A percentile compares a stretch with the other conserved stretches of the same genome.
These are phyloP conservation scores for Globisporangium mamillatum DNA, from an alignment of 352 stramenopile species.

Conservation along the genomic window DNA sequence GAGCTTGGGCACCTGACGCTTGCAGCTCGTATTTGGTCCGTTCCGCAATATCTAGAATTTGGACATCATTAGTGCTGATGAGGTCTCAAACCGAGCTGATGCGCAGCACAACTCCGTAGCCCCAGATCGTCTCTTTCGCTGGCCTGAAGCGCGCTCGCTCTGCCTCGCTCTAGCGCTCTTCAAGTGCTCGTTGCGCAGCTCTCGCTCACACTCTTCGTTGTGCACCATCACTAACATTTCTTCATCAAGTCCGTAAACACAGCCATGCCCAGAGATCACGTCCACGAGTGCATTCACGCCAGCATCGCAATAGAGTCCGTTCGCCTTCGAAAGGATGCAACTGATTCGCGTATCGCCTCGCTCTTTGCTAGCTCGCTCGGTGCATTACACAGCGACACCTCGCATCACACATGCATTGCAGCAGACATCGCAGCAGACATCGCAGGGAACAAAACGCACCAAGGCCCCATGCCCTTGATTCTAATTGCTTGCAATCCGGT, in stretches of 20 bases:
- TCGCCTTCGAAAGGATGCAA: conserved; percentile 21
- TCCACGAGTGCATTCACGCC: conserved; percentile 9
- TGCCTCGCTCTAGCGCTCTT: conserved; percentile 31
- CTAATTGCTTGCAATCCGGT: background rate
- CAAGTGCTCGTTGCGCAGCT: conserved; percentile 52
- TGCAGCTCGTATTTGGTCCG: no score
- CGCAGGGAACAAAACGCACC: background rate
- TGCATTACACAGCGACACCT: background rate
- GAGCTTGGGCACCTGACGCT: no score
- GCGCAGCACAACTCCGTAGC: conserved; percentile 17
- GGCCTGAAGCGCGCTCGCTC: conserved; percentile 14
- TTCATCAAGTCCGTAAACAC: conserved; percentile 34
- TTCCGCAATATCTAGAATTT: background rate
- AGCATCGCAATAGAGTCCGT: background rate
- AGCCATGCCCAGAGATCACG: conserved; percentile 19
- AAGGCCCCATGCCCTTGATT: background rate
- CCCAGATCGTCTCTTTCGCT: conserved; percentile 24
- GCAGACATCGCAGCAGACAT: background rate
- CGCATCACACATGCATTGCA: background rate
- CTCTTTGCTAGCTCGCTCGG: background rate
- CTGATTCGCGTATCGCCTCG: background rate
- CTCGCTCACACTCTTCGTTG: conserved; percentile 51
- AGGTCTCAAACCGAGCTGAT: conserved; percentile 11
- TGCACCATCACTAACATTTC: conserved; percentile 38
- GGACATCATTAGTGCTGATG: background rate